Base-by-base conservation (phyloP, 1,284 basidiomycete genomes). In the Cryptococcus sp. region DNA sequence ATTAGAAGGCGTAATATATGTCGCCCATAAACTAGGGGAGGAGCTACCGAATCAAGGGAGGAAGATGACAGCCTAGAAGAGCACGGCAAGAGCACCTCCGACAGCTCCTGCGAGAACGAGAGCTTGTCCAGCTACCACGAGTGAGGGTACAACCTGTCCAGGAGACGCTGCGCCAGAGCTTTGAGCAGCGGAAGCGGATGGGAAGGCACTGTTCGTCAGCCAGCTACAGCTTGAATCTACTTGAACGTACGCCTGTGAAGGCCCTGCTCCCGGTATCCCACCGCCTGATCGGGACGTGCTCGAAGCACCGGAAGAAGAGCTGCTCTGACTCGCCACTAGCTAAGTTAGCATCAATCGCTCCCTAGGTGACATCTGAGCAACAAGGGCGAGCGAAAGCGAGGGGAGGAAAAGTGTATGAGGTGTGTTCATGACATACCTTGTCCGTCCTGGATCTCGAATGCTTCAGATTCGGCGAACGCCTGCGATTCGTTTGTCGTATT, bases 401-500 rank as follows among this genome's bases (percentile, higher is more conserved):
- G 23, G 19, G 38, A 40, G 7, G 14, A 5, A 11, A 6, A 12
- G 14, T 18, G 12, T 16, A 35, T 12, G 28, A 24, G 5, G 23
- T 5, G 28, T 18, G 14, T 26, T 9, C 10, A 6, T 36, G 33
- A 59, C 62, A 45, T 35, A 69, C 69, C 50, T 21, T 36, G 52
- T 12, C 71, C 71, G 26, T 54, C 51, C 31, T 57, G 58, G 39
- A 73, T 68, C 51, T 71, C 65, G 67, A 80, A 79, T 19, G 63
- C 45, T 26, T 72, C 53, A 55, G 74, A 75, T 33, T 61, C 68
- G 7, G 78, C 78, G 48, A 71, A 75, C 26, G 78, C 62, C 47
- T 77, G 70, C 10, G 60, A 55, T 37, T 53, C 41, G 66, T 79
- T 76, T 33, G 63, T 59, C 16, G 75, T 70, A 63, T 77, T 78